Percentiles rank a stretch among this genome's conserved stretches.
These are phyloP conservation scores for Solanum ahanhuiri DNA, from an alignment of 257 asterid genomes.

Conservation along the genomic window DNA sequence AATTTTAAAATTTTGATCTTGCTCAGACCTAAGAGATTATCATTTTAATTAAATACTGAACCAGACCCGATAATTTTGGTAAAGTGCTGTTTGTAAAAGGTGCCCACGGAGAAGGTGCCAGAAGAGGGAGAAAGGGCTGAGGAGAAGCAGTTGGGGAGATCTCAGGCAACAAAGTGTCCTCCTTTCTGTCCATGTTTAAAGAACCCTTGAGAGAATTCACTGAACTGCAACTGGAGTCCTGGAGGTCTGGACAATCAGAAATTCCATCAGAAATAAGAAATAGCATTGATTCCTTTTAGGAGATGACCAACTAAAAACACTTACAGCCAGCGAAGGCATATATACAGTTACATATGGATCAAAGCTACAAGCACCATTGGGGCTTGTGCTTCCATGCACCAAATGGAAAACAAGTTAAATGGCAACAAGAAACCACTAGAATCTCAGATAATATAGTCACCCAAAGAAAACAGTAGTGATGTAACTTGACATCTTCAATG, in stretches of 20 bases:
- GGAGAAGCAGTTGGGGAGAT: conserved; percentile 62
- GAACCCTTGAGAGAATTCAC: conserved; percentile 26
- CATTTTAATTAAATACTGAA: neutral
- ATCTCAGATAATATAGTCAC: neutral
- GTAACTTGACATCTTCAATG: neutral
- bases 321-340: neutral
- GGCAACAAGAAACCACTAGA: neutral
- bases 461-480: neutral
- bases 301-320: neutral
- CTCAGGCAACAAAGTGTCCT: conserved; percentile 53
- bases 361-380: neutral
- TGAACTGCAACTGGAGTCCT: conserved; percentile 19
- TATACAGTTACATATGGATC: neutral
- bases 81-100: conserved; percentile 86
- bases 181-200: conserved; percentile 19
- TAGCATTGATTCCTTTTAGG: neutral
- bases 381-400: neutral
- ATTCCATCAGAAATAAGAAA: neutral
- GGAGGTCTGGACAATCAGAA: conserved; percentile 40
- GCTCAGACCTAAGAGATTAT: neutral
- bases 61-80: conserved; percentile 89
- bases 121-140: conserved; percentile 80
- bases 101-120: conserved; percentile 91
- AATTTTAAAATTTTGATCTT: neutral
- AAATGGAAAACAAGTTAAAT: neutral